Conservation (phyloP, 2,329 filamentous ascomycete genomes). For the Colletotrichum cordylinicola region DNA sequence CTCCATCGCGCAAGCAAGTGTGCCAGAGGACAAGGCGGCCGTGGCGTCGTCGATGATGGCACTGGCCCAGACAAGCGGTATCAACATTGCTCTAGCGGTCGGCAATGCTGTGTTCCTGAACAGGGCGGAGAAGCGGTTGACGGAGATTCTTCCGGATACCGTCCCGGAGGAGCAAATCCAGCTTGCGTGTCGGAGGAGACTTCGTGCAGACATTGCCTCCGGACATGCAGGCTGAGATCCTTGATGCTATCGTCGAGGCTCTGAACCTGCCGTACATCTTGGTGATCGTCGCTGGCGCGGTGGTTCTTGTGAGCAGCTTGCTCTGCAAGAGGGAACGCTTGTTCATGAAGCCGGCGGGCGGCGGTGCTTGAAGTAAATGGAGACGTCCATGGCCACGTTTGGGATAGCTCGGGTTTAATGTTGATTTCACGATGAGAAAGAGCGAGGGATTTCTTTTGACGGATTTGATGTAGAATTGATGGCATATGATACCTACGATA, state of each 20-base stretch:
- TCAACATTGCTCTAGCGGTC: conserved; percentile 15
- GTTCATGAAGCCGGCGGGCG: background rate
- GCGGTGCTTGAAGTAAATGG: background rate
- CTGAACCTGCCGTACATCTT: conserved; percentile 20
- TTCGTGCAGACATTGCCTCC: conserved; percentile 13
- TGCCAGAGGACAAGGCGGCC: background rate
- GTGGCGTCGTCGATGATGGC: conserved; percentile 4
- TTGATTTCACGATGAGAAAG: background rate
- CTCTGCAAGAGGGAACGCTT: conserved; percentile 18
- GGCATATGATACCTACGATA: background rate
- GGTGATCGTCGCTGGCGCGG: conserved; percentile 43
- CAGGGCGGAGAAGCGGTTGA: conserved; percentile 29
- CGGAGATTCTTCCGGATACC: conserved; percentile 25
- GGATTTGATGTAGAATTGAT: background rate
- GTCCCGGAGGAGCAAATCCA: conserved; percentile 26
- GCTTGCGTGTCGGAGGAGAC: conserved; percentile 19
- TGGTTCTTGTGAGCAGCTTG: conserved; percentile 30
- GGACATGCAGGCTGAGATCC: conserved; percentile 23
- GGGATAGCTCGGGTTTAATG: background rate
- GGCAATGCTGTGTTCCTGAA: conserved; percentile 35
- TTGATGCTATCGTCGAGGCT: conserved; percentile 30
- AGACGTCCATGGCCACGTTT: background rate
- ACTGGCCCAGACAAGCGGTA: conserved; percentile 12
- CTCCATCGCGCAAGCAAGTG: conserved; percentile 11
- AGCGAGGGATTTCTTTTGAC: background rate